These are phyloP conservation scores for Fagopyrum esculentum DNA, from an alignment of 148 eudicot genomes.

Conservation along the genomic window DNA sequence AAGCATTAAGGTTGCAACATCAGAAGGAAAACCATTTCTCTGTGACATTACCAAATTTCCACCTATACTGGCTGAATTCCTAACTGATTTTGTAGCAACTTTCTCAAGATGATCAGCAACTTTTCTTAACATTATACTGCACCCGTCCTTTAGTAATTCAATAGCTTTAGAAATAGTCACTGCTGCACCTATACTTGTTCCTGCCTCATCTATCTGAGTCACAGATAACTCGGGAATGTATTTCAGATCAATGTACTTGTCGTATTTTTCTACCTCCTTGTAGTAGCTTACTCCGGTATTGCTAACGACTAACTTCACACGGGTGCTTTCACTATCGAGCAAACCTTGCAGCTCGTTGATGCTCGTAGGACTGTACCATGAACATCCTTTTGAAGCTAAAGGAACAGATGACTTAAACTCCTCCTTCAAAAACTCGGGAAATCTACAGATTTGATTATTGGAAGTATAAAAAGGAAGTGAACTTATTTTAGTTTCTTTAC, in stretches of 20 bases:
- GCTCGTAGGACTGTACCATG: constrained; percentile 64
- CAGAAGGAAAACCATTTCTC: constrained; percentile 70
- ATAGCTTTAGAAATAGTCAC: constrained; percentile 73
- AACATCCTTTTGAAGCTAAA: constrained; percentile 37
- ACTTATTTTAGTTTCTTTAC: constrained; percentile 34
- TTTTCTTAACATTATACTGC: constrained; percentile 27
- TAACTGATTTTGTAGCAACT: constrained; percentile 54
- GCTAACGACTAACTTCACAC: constrained; percentile 52
- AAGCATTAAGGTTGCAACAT: constrained; percentile 69
- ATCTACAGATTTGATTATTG: constrained; percentile 30
- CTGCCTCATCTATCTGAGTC: constrained; percentile 33
- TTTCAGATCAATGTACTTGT: constrained; percentile 61
- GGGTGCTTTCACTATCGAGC: constrained; percentile 17
- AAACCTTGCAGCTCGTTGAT: constrained; percentile 53
- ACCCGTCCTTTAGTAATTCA: constrained; percentile 36
- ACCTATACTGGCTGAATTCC: constrained; percentile 83
- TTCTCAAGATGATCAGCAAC: constrained; percentile 74
- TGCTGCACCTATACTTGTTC: constrained; percentile 68
- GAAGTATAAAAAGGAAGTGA: constrained; percentile 54
- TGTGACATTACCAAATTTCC: constrained; percentile 96
- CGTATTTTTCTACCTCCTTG: constrained; percentile 49
- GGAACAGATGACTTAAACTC: constrained; percentile 26
- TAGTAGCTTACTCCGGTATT: constrained; percentile 83
- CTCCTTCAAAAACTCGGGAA: constrained; percentile 62
- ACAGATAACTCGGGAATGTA: constrained; percentile 63